phyloP scores from a whole-genome alignment of 176 grass and related monocot species.

The Juncus inflexus region DNA sequence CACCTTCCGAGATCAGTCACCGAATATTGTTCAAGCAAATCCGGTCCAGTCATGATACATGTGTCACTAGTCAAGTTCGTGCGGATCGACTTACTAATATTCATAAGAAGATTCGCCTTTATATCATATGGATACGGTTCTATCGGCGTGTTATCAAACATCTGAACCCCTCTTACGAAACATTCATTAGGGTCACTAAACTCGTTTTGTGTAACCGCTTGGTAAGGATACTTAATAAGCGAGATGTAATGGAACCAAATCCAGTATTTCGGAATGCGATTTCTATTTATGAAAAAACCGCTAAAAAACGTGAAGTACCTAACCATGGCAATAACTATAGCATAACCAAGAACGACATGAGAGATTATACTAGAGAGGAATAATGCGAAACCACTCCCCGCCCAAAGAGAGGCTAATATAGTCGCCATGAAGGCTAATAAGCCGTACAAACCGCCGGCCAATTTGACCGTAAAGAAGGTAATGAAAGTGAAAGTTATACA shows the following conservation, averaged over 20 bases:
- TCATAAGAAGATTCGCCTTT: conserved; percentile 12
- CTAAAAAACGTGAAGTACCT: conserved; percentile 66
- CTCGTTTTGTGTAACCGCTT: conserved; percentile 67
- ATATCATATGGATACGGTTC: conserved; percentile 35
- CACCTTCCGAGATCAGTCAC: conserved; percentile 48
- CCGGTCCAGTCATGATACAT: conserved; percentile 56
- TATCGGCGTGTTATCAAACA: conserved; percentile 20
- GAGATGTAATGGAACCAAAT: conserved; percentile 78
- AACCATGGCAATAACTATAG: conserved; percentile 61
- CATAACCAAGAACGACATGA: conserved; percentile 65
- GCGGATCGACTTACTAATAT: conserved; percentile 15
- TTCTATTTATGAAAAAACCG: conserved; percentile 70
- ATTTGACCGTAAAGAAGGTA: conserved; percentile 56
- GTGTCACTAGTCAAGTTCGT: neutral
- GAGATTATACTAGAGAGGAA: conserved; percentile 68
- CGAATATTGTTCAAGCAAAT: conserved; percentile 55
- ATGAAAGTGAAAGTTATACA: conserved; percentile 65
- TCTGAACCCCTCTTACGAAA: conserved; percentile 15
- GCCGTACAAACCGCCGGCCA: conserved; percentile 42
- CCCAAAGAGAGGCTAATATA: conserved; percentile 57
- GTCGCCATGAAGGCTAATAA: conserved; percentile 60
- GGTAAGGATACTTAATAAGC: conserved; percentile 84
- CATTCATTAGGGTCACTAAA: conserved; percentile 55
- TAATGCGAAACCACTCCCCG: conserved; percentile 75
- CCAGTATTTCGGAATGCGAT: conserved; percentile 54